Conservation (phyloP, 2,329 filamentous ascomycete species). For the Trichoderma sp. region DNA sequence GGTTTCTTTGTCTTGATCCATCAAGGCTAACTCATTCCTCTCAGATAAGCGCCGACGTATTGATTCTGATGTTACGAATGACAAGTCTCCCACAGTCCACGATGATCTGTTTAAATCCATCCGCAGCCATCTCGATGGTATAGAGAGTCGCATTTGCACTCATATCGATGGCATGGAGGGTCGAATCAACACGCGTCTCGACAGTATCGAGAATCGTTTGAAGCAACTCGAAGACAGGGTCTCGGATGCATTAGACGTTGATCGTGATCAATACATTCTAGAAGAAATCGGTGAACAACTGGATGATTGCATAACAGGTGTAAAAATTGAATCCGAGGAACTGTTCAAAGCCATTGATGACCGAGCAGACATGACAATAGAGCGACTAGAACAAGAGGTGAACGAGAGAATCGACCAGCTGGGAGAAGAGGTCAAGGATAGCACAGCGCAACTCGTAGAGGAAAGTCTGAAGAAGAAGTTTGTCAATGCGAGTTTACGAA, state of each 20-base stretch:
- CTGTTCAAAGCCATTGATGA: background rate
- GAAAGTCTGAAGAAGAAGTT: background rate
- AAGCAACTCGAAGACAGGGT: background rate
- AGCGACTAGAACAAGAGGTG: background rate
- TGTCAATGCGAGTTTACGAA: background rate
- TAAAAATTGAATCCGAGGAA: background rate
- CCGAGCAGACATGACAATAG: background rate
- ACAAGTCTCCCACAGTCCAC: background rate
- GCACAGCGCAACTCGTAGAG: background rate
- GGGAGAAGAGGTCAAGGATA: background rate
- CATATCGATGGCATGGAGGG: background rate
- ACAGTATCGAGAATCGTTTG: background rate
- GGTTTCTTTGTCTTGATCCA: background rate
- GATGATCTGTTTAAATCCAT: background rate
- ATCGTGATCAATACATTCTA: background rate
- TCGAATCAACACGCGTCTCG: background rate
- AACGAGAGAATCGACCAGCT: background rate
- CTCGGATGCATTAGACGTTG: background rate
- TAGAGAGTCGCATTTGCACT: background rate
- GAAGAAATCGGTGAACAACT: background rate
- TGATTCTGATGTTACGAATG: background rate
- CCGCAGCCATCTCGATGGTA: background rate
- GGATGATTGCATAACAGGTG: background rate
- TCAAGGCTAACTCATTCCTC: background rate
- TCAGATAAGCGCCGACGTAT: background rate